phyloP scores from a whole-genome alignment of 2,329 filamentous ascomycete genomes.

The Penicillium sp. region DNA sequence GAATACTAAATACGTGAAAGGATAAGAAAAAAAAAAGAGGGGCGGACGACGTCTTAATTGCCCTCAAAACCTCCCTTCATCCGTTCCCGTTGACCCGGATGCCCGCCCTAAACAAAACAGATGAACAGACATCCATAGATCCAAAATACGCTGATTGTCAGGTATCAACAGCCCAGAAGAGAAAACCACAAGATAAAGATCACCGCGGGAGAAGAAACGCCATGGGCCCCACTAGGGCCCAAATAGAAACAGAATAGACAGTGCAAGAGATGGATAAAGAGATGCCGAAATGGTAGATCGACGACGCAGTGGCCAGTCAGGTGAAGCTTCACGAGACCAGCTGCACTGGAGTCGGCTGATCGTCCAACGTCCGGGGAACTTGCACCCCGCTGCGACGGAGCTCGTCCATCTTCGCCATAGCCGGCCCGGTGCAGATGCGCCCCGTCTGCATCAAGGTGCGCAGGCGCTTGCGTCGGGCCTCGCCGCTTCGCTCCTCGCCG shows the following conservation, averaged over 20 bases:
- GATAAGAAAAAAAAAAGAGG: slow-evolving; percentile 1
- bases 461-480: slow-evolving; percentile 51
- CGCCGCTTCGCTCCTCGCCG: slow-evolving; percentile 47
- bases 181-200: slow-evolving; percentile 7
- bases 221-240: neutral
- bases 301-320: slow-evolving; percentile 1
- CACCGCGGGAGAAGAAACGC: neutral
- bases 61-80: slow-evolving; percentile 16
- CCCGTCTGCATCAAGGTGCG: slow-evolving; percentile 44
- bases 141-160: slow-evolving; percentile 23
- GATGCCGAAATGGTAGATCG: slow-evolving; percentile 1
- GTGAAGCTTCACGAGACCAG: slow-evolving; percentile 19
- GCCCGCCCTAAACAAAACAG: slow-evolving; percentile 2
- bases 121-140: slow-evolving; percentile 1
- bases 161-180: slow-evolving; percentile 14
- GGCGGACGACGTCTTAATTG: no score
- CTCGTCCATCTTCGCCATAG: slow-evolving; percentile 35
- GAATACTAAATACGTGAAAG: slow-evolving; percentile 11
- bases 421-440: slow-evolving; percentile 42
- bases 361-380: slow-evolving; percentile 29
- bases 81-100: slow-evolving; percentile 23
- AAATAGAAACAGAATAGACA: slow-evolving; percentile 3
- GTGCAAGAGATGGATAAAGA: slow-evolving; percentile 5
- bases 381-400: slow-evolving; percentile 33
- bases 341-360: slow-evolving; percentile 30